Base-by-base conservation (phyloP, 768 basidiomycete species). In the Termitomyces sp. region DNA sequence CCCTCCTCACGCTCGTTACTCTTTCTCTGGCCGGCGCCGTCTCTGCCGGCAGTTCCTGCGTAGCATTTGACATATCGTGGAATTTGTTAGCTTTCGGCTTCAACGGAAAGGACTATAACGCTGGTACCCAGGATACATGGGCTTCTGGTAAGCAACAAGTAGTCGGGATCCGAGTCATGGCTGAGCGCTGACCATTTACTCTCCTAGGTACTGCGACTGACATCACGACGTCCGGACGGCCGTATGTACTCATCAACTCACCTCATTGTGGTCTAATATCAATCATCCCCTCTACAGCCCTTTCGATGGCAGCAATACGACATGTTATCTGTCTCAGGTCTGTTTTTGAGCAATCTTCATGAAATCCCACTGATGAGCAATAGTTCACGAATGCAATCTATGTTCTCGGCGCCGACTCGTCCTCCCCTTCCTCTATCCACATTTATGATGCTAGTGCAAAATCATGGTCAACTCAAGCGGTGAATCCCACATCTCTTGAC, bases 21-120 rank as follows among this genome's bases (percentile, higher is more conserved):
- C 61, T 70, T 29, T 65, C 62, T 17, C 45, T 67, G 44, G 59
- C 59, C 16, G 48, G 53, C 16, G 50, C 59, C 10, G 64, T 57
- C 10, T 60, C 58, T 50, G 66, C 66, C 50, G 56, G 59, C 45
- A 64, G 65, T 53, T 63, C 66, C 10, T 96, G 94, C 68, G 76
- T 93, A 38, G 81, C 87, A 21, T 95, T 95, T 67, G 94, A 96
- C 66, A 65, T 77, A 42, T 75, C 72, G 63, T 94, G 87, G 85
- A 92, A 95, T 70, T 80, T 98, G 52, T 83, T 92, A 52, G 90
- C 87, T 21, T 92, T 98, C 68, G 91, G 90, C 54, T 82, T 92
- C 59, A 82, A 86, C 55, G 87, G 85, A 57, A 87, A 90, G 65
- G 95, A 97, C 71, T 95, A 89, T 75, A 85, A 82, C 63, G 85